phyloP scores from a whole-genome alignment of 768 basidiomycete species.

The Termitomyces sp. region DNA sequence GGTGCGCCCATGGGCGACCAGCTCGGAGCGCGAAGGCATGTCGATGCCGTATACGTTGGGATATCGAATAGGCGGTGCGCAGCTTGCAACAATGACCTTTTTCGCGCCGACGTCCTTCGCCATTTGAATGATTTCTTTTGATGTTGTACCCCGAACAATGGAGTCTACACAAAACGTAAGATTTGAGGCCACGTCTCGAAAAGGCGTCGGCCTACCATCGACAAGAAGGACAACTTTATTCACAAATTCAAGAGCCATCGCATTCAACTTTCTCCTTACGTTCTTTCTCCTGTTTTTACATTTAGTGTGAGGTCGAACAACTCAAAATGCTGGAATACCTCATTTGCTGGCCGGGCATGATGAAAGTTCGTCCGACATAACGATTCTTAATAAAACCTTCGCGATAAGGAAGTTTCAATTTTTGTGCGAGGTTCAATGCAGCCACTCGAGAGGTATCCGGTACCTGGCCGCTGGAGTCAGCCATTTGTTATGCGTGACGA shows the following conservation, averaged over 20 bases:
- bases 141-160: conserved; percentile 97
- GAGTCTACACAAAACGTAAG: conserved; percentile 57
- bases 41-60: conserved; percentile 99
- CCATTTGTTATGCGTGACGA: not conserved
- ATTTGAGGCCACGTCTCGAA: not conserved
- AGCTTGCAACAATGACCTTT: conserved; percentile 93
- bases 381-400: conserved; percentile 99
- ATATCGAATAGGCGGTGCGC: conserved; percentile 91
- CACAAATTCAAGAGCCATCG: conserved; percentile 96
- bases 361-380: conserved; percentile 97
- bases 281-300: conserved; percentile 70
- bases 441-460: conserved; percentile 97
- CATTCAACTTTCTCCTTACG: conserved; percentile 91
- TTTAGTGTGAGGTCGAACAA: not conserved
- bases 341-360: conserved; percentile 99
- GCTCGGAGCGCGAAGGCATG: conserved; percentile 94
- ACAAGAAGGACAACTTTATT: conserved; percentile 92
- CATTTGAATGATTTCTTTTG: conserved; percentile 98
- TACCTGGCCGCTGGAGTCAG: conserved; percentile 40
- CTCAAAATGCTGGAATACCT: conserved; percentile 37
- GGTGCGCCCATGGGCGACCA: conserved; percentile 80
- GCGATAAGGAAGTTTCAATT: conserved; percentile 83
- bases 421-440: conserved; percentile 92
- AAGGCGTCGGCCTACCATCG: conserved; percentile 57
- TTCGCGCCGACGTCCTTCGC: conserved; percentile 98